These are phyloP conservation scores for Cytospora leucostoma DNA, from an alignment of 2,329 filamentous ascomycete species.

Conservation along the genomic window DNA sequence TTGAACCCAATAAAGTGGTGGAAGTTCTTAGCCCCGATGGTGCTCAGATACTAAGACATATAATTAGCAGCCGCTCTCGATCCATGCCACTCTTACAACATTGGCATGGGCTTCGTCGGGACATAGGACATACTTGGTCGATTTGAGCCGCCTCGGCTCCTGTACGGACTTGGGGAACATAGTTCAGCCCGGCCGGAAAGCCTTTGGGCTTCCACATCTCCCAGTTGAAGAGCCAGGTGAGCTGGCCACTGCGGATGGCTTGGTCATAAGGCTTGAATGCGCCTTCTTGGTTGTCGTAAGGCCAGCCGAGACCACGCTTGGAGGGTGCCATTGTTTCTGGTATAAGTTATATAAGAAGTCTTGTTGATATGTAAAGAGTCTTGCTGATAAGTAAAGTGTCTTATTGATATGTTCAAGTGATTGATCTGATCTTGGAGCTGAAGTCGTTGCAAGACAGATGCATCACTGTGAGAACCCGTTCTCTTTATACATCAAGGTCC, in stretches of 20 bases:
- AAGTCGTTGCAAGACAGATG: background rate
- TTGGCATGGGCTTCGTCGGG: background rate
- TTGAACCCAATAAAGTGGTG: conserved; percentile 22
- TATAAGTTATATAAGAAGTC: background rate
- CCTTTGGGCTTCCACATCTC: conserved; percentile 24
- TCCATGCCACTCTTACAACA: too few relatives aligned
- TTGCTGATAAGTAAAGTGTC: too few relatives aligned
- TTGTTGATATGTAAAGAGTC: background rate
- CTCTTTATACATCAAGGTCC: background rate
- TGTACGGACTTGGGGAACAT: conserved; percentile 21
- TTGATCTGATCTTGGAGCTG: background rate
- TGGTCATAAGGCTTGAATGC: conserved; percentile 15
- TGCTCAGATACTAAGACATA: conserved; percentile 7
- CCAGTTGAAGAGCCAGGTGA: conserved; percentile 24
- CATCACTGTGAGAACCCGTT: background rate
- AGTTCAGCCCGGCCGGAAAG: conserved; percentile 12
- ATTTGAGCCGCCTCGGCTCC: conserved; percentile 16
- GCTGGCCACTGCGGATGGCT: conserved; percentile 8
- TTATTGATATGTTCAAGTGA: background rate
- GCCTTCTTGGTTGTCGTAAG: conserved; percentile 11
- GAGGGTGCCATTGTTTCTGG: conserved; percentile 15
- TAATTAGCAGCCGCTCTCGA: background rate
- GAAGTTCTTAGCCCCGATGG: conserved; percentile 8
- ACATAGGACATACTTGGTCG: conserved; percentile 11
- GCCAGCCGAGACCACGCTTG: conserved; percentile 24